Evolutionary conservation across 1,284 basidiomycete species (phyloP), one percentile per base, ranked within the genome.

Genomic region (Ganoderma leucocontextum): DNA sequence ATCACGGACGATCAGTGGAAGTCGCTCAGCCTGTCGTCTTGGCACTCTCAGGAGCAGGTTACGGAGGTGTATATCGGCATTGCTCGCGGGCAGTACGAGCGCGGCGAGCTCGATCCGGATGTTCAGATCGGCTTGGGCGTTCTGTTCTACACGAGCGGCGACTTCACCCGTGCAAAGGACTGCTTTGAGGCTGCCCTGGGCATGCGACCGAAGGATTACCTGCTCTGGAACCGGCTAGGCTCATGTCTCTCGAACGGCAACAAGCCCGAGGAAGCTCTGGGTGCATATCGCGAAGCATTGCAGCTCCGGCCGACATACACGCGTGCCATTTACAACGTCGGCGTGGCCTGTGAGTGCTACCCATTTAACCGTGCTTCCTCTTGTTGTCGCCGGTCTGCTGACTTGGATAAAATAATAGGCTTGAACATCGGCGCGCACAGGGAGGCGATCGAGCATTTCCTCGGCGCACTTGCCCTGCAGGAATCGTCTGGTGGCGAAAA

Each of bases 391-490:
- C 19, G 2, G 22, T 39, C 52, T 38, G 17, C 62, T 69, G 25
- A 42, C 33, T 60, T 22, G 7, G 29, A 29, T 19, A 4, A 22
- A 64, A 22, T 55, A 35, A 7, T 59, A 94, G 95, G 95, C 78
- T 81, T 99, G 71, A 99, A 99, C 78, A 96, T 99, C 61, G 96
- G 96, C 22, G 96, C 97, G 8, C 89, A 96, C 79, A 93, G 95
- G 76, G 97, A 99, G 82, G 97, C 98, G 0, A 95, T 95, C 2
- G 98, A 99, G 76, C 98, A 99, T 80, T 93, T 99, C 79, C 85
- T 99, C 64, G 93, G 95, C 67, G 98, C 96, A 0, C 83, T 99
- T n/a, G 89, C 89, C 1, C 84, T 98, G 75, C 97, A 91, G 78
- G 88, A 91, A 60, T 77, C 87, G 47, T 85, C 86, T 0, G 87